Base-by-base conservation (phyloP, 371 early-diverging fungal species). In the Mortierella sp. region DNA sequence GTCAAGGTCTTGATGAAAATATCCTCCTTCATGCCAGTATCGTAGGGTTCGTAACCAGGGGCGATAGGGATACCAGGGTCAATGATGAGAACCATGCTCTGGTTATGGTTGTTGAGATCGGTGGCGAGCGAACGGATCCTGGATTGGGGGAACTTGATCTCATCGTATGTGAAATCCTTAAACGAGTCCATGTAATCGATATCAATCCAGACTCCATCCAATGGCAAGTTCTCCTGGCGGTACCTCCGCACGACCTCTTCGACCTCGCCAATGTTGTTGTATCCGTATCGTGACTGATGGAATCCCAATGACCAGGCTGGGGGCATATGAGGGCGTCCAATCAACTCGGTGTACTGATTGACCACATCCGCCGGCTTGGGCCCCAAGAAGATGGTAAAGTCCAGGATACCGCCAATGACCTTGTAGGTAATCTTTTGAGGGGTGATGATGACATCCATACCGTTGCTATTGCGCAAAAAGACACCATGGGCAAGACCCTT, bases 281-380 rank as follows among this genome's bases (percentile, higher is more conserved):
- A 96, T 53, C 95, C 95, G 83, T 92, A 96, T 71, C 96, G 91
- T 74, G 93, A 95, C 78, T 95, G 95, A 64, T 95, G 96, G 80
- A 90, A 92, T 0, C 95, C 95, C 59, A 95, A 84, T 61, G 82
- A 69, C 84, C 88, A 84, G 31, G 88, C 82, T 46, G 88, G 83
- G n/a, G 92, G 91, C 87, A 92, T 90, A 61, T 88, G 81, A 3
- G 95, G 93, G 9, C 92, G 91, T 2, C 95, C 94, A 26, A 95
- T 89, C 40, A 96, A 87, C 75, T 93, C 90, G 0, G 94, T 94
- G 76, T 95, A 95, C 57, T 94, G 92, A 40, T 88, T 79, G 28
- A 92, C 79, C 0, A 95, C 93, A 46, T 90, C 90, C n/a, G 89
- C 81, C 9, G 95, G 94, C 11, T 87, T 83, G 3, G 95, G 94